These are phyloP conservation scores for Gentiana straminea DNA, from an alignment of 257 asterid genomes.

Conservation along the genomic window DNA sequence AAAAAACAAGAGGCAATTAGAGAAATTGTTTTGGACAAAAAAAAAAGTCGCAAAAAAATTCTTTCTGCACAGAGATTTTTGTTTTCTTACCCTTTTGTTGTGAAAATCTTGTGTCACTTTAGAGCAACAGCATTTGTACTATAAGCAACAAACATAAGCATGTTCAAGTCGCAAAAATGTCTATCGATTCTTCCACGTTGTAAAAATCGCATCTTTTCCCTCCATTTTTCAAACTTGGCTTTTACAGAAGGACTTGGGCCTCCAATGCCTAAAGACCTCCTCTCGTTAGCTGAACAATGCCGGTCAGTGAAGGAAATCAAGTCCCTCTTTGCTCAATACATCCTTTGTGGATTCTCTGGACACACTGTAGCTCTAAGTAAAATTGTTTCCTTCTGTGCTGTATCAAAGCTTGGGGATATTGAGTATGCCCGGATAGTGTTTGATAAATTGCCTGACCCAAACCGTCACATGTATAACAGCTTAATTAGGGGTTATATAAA, in stretches of 20 bases:
- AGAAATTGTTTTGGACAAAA: too few relatives aligned
- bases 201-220: not conserved
- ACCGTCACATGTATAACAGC: conserved; percentile 17
- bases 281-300: conserved; percentile 10
- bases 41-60: too few relatives aligned
- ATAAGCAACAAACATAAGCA: not conserved
- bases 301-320: conserved; percentile 6
- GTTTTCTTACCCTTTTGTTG: too few relatives aligned
- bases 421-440: conserved; percentile 12
- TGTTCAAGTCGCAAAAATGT: not conserved
- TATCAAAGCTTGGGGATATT: conserved; percentile 14
- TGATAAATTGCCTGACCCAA: conserved; percentile 7
- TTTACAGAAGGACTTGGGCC: not conserved
- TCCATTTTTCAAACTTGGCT: not conserved
- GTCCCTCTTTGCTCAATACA: conserved; percentile 14
- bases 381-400: conserved; percentile 12
- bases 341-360: conserved; percentile 12
- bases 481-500: conserved; percentile 20
- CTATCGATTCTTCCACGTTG: not conserved
- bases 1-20: too few relatives aligned
- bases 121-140: too few relatives aligned
- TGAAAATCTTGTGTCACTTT: too few relatives aligned
- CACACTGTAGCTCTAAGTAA: conserved; percentile 13
- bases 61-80: too few relatives aligned
- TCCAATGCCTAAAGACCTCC: not conserved